Conservation (phyloP, 2,329 filamentous ascomycete species). For the Annulohypoxylon truncatum region DNA sequence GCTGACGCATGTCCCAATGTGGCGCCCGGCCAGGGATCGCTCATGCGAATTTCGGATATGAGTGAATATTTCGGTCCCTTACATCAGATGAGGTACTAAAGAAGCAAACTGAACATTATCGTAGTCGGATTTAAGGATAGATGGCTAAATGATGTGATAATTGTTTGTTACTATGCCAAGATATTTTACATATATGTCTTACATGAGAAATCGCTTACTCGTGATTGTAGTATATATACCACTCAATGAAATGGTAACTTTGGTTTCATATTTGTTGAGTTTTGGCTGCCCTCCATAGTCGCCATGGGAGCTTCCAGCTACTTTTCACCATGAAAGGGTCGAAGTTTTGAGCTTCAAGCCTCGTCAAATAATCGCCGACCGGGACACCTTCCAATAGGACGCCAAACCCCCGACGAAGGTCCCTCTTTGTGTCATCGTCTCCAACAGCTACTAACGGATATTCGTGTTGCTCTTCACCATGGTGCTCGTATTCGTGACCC, state of each 20-base stretch:
- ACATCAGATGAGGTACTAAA: not conserved
- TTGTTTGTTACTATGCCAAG: not conserved
- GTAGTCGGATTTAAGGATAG: not conserved
- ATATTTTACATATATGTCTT: not conserved
- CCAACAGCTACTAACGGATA: conserved; percentile 55
- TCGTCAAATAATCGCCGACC: conserved; percentile 81
- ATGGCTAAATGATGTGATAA: not conserved
- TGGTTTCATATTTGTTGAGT: conserved; percentile 58
- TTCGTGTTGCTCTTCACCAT: conserved; percentile 76
- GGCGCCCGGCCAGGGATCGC: conserved; percentile 5
- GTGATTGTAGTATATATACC: not conserved
- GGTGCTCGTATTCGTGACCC: conserved; percentile 90
- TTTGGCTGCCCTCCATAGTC: conserved; percentile 66
- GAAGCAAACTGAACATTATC: not conserved
- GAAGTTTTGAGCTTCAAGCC: conserved; percentile 84
- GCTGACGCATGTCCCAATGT: not conserved
- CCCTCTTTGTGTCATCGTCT: conserved; percentile 53
- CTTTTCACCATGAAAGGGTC: conserved; percentile 77
- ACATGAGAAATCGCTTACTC: not conserved
- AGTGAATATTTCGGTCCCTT: not conserved
- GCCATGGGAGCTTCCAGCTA: conserved; percentile 89
- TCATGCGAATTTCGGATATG: conserved; percentile 2
- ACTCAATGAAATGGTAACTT: not conserved
- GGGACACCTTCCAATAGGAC: conserved; percentile 84
- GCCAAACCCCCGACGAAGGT: conserved; percentile 75